These are phyloP conservation scores for Alternaria angustiovoidea DNA, from an alignment of 2,329 filamentous ascomycete species.

Conservation along the genomic window DNA sequence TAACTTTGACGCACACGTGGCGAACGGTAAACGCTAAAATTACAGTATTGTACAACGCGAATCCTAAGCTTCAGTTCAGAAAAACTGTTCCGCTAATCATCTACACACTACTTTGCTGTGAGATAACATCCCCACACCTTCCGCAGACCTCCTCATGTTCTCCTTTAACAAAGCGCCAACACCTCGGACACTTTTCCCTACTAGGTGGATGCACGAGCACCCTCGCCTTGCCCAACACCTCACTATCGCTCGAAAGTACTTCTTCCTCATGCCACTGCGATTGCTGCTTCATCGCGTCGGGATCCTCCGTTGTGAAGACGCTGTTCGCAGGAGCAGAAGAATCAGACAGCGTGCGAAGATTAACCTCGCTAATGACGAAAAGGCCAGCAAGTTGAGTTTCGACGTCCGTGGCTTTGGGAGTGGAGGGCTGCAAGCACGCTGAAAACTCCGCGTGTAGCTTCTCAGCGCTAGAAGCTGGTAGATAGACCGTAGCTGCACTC, in stretches of 20 bases:
- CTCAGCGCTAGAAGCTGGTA: not conserved
- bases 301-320: constrained; percentile 3
- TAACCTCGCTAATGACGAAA: constrained; percentile 54
- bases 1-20: too few species aligned
- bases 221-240: constrained; percentile 25
- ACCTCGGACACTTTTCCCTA: constrained; percentile 79
- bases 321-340: not conserved
- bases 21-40: too few species aligned
- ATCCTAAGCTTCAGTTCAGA: too few species aligned
- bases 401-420: not conserved
- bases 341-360: constrained; percentile 9
- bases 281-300: constrained; percentile 12
- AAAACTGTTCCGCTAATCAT: too few species aligned
- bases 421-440: constrained; percentile 9
- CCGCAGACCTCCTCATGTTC: constrained; percentile 71
- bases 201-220: constrained; percentile 55
- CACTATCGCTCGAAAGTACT: not conserved
- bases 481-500: constrained; percentile 66
- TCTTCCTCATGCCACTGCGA: constrained; percentile 23
- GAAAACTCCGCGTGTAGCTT: constrained; percentile 2
- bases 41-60: too few species aligned
- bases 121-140: constrained; percentile 74
- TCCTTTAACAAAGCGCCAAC: constrained; percentile 87
- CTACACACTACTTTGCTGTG: too few species aligned
- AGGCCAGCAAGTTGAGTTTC: constrained; percentile 49